These are phyloP conservation scores for Corallochytrium limacisporum DNA, from an alignment of 78 protist species.

Conservation along the genomic window DNA sequence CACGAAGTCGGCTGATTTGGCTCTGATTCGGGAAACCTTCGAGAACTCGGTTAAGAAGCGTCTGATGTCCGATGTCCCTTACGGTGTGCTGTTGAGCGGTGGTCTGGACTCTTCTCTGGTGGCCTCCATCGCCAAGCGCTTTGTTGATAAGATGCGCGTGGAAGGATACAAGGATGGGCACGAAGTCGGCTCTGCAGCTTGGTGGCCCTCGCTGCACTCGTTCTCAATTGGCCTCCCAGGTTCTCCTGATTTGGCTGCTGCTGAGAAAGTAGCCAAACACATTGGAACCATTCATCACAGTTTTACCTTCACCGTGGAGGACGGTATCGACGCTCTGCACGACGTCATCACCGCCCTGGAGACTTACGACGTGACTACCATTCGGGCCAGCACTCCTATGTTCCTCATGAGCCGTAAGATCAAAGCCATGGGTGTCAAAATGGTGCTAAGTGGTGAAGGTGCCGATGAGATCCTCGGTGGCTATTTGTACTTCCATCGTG, in stretches of 20 bases:
- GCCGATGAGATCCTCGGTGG: conserved; percentile 69
- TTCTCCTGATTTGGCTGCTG: conserved; percentile 69
- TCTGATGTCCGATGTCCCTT: conserved; percentile 72
- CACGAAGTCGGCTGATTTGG: conserved; percentile 15
- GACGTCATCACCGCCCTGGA: conserved; percentile 69
- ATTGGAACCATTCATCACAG: conserved; percentile 63
- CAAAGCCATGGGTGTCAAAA: conserved; percentile 73
- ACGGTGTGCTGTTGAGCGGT: conserved; percentile 78
- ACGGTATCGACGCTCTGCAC: conserved; percentile 55
- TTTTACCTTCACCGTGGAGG: conserved; percentile 50
- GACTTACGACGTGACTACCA: conserved; percentile 75
- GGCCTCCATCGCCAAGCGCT: conserved; percentile 59
- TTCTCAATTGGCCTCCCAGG: conserved; percentile 61
- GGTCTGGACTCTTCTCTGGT: conserved; percentile 75
- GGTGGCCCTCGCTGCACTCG: conserved; percentile 58
- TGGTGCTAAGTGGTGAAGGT: conserved; percentile 83
- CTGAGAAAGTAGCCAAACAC: conserved; percentile 51
- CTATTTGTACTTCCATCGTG: conserved; percentile 71
- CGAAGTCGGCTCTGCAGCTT: conserved; percentile 17
- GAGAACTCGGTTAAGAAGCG: conserved; percentile 46
- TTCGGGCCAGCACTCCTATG: conserved; percentile 79
- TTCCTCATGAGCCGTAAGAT: conserved; percentile 57
- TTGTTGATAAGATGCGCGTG: conserved; percentile 16
- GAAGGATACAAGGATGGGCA: not conserved
- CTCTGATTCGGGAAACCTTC: conserved; percentile 33